Conservation (phyloP, 148 eudicot genomes). For the Cornus controversa region DNA sequence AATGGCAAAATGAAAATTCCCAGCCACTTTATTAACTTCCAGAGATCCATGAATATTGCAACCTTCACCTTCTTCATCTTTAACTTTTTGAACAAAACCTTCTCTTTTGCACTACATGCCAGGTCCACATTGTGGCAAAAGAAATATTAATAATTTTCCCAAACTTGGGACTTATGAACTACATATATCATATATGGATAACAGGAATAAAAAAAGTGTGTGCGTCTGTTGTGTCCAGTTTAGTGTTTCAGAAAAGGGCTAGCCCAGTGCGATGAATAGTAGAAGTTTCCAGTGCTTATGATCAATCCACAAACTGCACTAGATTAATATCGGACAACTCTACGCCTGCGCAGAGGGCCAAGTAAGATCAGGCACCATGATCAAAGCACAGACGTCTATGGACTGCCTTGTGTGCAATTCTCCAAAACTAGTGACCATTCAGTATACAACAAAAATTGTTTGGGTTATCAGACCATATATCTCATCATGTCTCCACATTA, state of each 20-base stretch:
- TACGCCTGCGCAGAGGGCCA: background rate
- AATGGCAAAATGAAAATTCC: conserved; percentile 81
- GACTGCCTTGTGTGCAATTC: no score
- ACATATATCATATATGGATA: background rate
- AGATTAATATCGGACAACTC: background rate
- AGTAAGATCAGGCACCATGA: background rate
- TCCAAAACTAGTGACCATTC: no score
- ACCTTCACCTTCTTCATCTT: conserved; percentile 91
- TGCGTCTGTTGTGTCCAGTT: background rate
- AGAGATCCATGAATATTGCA: conserved; percentile 87
- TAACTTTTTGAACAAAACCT: conserved; percentile 69
- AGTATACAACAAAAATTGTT: no score
- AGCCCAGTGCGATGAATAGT: background rate
- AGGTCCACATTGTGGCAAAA: background rate
- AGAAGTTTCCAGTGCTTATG: no score
- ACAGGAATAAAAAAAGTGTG: background rate
- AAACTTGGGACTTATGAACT: background rate
- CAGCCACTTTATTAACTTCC: conserved; percentile 92
- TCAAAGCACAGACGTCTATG: background rate
- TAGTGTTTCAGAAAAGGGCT: background rate
- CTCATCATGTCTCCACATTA: no score
- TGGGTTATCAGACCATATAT: no score
- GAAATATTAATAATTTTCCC: background rate
- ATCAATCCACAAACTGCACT: no score
- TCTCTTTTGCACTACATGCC: conserved; percentile 76